Conservation (phyloP, 2,329 filamentous ascomycete genomes). For the Neurospora sp. region DNA sequence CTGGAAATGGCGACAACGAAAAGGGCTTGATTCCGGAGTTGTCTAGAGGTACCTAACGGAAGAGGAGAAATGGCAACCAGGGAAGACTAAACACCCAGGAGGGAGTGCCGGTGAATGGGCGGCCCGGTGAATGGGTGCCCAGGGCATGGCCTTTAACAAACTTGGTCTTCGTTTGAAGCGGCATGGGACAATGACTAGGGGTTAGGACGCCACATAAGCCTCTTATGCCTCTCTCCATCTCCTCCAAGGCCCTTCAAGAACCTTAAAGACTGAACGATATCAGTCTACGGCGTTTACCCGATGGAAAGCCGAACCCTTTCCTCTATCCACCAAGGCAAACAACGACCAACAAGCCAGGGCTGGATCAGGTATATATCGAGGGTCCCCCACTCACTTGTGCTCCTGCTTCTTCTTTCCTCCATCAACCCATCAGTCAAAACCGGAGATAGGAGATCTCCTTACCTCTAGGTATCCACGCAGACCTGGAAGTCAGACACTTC, state of each 20-base stretch:
- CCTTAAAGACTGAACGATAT: background rate
- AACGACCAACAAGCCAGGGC: background rate
- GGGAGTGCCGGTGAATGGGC: no score
- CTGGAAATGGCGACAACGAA: background rate
- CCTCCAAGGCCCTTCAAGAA: background rate
- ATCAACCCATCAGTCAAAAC: background rate
- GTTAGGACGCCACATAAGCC: no score
- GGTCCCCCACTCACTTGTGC: background rate
- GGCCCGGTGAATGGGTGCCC: no score
- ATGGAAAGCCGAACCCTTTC: background rate
- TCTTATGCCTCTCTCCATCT: background rate
- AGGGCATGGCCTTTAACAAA: no score
- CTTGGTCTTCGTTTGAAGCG: no score
- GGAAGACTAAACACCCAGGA: no score
- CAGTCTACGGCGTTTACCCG: background rate
- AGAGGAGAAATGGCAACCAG: no score
- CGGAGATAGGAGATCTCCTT: background rate
- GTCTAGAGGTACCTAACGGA: no score
- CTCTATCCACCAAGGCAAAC: background rate
- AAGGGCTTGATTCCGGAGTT: background rate
- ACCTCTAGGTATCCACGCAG: background rate
- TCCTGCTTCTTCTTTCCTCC: background rate
- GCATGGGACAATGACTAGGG: no score
- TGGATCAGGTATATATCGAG: background rate
- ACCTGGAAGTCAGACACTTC: background rate